phyloP scores from a whole-genome alignment of 768 basidiomycete species.

The Leccinum broughii region DNA sequence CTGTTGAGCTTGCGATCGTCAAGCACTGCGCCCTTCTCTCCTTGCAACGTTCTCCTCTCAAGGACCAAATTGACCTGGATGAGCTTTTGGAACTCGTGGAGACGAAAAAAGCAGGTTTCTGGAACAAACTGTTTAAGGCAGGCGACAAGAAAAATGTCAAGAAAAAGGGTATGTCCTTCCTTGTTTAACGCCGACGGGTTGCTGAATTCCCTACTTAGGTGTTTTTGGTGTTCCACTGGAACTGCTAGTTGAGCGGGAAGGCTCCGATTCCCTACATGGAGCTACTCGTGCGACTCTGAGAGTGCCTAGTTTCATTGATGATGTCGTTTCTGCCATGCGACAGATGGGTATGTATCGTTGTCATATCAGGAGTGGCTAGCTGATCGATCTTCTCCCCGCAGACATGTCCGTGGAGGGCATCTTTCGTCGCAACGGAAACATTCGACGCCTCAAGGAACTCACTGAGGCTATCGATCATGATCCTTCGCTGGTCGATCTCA shows the following conservation, averaged over 20 bases:
- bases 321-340: slow-evolving; percentile 96
- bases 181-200: slow-evolving; percentile 4
- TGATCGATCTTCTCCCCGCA: slow-evolving; percentile 33
- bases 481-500: slow-evolving; percentile 85
- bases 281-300: slow-evolving; percentile 81
- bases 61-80: slow-evolving; percentile 84
- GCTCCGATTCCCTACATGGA: slow-evolving; percentile 92
- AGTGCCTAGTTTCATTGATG: slow-evolving; percentile 97
- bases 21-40: slow-evolving; percentile 88
- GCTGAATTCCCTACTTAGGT: slow-evolving; percentile 46
- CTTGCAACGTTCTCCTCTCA: slow-evolving; percentile 74
- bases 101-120: slow-evolving; percentile 90
- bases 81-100: slow-evolving; percentile 94
- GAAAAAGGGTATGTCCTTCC: slow-evolving; percentile 70
- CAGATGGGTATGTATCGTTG: slow-evolving; percentile 81
- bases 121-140: slow-evolving; percentile 93
- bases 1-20: slow-evolving; percentile 86
- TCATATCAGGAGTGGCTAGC: background rate
- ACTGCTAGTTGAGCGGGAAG: slow-evolving; percentile 88
- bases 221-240: slow-evolving; percentile 95
- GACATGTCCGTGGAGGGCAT: slow-evolving; percentile 99
- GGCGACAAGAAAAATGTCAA: slow-evolving; percentile 88
- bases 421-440: slow-evolving; percentile 98
- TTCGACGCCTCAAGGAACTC: slow-evolving; percentile 86
- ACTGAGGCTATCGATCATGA: slow-evolving; percentile 96